phyloP scores from a whole-genome alignment of 257 asterid species.

The Nicotiana tabacum region DNA sequence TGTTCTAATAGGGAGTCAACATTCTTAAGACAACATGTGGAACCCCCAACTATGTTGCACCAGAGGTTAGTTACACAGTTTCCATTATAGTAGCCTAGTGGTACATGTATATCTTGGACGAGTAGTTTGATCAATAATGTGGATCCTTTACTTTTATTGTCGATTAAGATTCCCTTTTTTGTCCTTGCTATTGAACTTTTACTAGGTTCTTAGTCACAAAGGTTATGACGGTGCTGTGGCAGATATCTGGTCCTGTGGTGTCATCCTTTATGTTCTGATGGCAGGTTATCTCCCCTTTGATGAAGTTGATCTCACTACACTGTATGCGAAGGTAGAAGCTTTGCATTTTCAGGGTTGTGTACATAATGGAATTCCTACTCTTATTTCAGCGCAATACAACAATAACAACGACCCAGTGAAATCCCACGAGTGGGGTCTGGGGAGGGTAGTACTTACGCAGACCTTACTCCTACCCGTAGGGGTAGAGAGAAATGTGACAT shows the following conservation, averaged over 20 bases:
- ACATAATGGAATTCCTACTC: constrained; percentile 5
- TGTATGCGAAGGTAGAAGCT: constrained; percentile 77
- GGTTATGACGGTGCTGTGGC: constrained; percentile 97
- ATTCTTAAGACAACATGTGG: constrained; percentile 96
- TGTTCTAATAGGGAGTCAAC: constrained; percentile 62
- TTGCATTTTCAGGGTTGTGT: constrained; percentile 1
- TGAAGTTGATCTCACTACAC: constrained; percentile 89
- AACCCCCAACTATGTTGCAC: constrained; percentile 98
- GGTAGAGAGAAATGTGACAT: background rate
- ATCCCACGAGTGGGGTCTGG: background rate
- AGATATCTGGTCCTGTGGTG: constrained; percentile 98
- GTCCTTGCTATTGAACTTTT: background rate
- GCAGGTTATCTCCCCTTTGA: constrained; percentile 99
- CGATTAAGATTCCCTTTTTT: background rate
- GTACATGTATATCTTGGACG: background rate
- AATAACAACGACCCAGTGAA: too few species aligned
- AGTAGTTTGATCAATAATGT: background rate
- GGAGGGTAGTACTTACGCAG: background rate
- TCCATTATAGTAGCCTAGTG: background rate
- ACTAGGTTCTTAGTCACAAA: constrained; percentile 89
- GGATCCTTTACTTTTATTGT: background rate
- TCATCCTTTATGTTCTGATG: constrained; percentile 88
- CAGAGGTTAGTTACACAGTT: constrained; percentile 56
- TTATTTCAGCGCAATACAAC: background rate
- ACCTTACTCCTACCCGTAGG: too few species aligned